Conservation (phyloP, 768 basidiomycete species). For the Hydnum rufescens region DNA sequence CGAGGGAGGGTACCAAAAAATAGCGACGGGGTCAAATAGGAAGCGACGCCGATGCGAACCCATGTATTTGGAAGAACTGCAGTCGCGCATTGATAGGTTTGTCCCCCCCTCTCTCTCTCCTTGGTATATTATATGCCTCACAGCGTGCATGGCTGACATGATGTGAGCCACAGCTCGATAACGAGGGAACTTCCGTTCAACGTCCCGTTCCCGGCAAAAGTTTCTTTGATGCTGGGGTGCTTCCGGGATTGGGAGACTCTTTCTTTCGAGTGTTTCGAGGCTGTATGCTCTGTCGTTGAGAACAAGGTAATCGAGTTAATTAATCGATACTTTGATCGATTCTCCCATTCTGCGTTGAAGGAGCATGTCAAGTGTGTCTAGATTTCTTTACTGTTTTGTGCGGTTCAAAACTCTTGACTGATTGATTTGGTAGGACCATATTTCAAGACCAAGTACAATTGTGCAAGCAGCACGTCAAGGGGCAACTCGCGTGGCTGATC, state of each 20-base stretch:
- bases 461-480: conserved; percentile 13
- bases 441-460: conserved; percentile 17
- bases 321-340: conserved; percentile 23
- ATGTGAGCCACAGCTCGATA: background rate
- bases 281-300: conserved; percentile 12
- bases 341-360: conserved; percentile 12
- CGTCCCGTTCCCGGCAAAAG: background rate
- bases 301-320: conserved; percentile 16
- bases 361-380: conserved; percentile 8
- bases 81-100: conserved; percentile 13
- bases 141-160: too few species aligned
- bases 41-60: too few species aligned
- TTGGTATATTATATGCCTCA: conserved; percentile 13
- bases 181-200: background rate
- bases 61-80: too few species aligned
- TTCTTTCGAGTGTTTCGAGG: conserved; percentile 19
- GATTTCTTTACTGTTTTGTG: too few species aligned
- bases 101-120: conserved; percentile 20
- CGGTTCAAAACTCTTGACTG: too few species aligned
- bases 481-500: conserved; percentile 19
- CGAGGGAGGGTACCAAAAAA: too few species aligned
- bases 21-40: too few species aligned
- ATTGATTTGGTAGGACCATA: conserved; percentile 13
- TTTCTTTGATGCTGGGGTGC: background rate
- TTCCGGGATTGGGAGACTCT: conserved; percentile 9